A percentile compares a stretch with the other conserved stretches of the same genome.
These are phyloP conservation scores for Tetrapisispora fleetii DNA, from an alignment of 805 yeast species.

Conservation along the genomic window DNA sequence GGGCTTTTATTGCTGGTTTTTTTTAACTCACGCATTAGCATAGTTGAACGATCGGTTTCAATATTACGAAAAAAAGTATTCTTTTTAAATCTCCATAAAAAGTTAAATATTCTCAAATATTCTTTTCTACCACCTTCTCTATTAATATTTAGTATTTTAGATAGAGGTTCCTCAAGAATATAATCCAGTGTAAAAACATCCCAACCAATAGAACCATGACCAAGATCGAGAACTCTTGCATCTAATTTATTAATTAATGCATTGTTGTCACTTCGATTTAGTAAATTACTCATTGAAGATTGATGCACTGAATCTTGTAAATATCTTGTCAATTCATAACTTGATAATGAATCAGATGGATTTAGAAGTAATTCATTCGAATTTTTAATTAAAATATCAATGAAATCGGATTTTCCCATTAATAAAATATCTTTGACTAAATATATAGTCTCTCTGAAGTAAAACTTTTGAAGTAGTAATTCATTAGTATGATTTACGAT, in stretches of 20 bases:
- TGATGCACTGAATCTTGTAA: conserved; percentile 53
- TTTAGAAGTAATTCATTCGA: conserved; percentile 45
- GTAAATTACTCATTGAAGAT: conserved; percentile 39
- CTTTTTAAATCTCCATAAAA: conserved; percentile 70
- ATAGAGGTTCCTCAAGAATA: conserved; percentile 41
- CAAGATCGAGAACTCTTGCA: conserved; percentile 69
- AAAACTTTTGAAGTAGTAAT: conserved; percentile 40
- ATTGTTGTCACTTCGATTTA: conserved; percentile 28
- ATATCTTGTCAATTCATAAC: conserved; percentile 55
- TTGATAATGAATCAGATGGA: conserved; percentile 53
- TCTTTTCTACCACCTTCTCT: conserved; percentile 39
- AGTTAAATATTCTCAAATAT: conserved; percentile 74
- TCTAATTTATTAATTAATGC: conserved; percentile 51
- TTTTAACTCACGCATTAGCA: conserved; percentile 25
- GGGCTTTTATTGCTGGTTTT: conserved; percentile 16
- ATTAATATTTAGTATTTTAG: conserved; percentile 44
- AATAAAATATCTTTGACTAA: conserved; percentile 58
- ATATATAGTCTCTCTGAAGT: conserved; percentile 43
- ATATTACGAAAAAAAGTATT: conserved; percentile 41
- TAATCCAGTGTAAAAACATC: conserved; percentile 86
- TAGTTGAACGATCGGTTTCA: conserved; percentile 37
- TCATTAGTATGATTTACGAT: conserved; percentile 42
- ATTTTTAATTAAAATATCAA: conserved; percentile 50
- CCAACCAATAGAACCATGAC: conserved; percentile 77
- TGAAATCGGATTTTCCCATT: conserved; percentile 73